Percentiles rank a stretch among this genome's conserved stretches.
phyloP scores from a whole-genome alignment of 768 basidiomycete species.

The Calocybe indica region DNA sequence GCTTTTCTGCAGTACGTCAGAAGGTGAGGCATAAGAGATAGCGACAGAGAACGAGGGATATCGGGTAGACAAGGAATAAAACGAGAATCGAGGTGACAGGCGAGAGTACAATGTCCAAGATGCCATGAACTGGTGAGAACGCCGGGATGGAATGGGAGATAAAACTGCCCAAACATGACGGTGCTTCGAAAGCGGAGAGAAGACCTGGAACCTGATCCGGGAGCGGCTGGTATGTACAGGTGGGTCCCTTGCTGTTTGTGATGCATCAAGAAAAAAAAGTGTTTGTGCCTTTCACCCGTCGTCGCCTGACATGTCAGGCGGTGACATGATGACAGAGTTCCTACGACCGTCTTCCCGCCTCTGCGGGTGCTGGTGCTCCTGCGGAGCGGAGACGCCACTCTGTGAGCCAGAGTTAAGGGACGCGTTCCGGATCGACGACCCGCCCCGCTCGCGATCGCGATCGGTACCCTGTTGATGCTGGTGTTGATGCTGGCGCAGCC shows the following conservation, averaged over 20 bases:
- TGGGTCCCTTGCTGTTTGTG: too few species aligned
- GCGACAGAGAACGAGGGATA: too few species aligned
- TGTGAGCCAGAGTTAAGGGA: background rate
- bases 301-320: constrained; percentile 21
- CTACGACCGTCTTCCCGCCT: constrained; percentile 25
- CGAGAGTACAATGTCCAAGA: constrained; percentile 12
- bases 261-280: too few species aligned
- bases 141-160: constrained; percentile 4
- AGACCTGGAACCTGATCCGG: background rate
- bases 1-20: too few species aligned
- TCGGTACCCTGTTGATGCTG: background rate
- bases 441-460: constrained; percentile 13
- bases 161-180: constrained; percentile 3
- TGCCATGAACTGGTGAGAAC: constrained; percentile 11
- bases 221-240: background rate
- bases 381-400: too few species aligned
- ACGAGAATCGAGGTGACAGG: background rate
- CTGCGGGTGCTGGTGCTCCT: background rate
- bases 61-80: background rate
- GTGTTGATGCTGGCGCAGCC: too few species aligned
- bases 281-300: constrained; percentile 2
- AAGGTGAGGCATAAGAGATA: too few species aligned
- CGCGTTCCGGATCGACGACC: too few species aligned
- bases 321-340: constrained; percentile 30
- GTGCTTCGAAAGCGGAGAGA: background rate